Evolutionary conservation across 2,329 filamentous ascomycete genomes (phyloP), one percentile per base, ranked within the genome.

Genomic region (Apiospora kogelbergensis): DNA sequence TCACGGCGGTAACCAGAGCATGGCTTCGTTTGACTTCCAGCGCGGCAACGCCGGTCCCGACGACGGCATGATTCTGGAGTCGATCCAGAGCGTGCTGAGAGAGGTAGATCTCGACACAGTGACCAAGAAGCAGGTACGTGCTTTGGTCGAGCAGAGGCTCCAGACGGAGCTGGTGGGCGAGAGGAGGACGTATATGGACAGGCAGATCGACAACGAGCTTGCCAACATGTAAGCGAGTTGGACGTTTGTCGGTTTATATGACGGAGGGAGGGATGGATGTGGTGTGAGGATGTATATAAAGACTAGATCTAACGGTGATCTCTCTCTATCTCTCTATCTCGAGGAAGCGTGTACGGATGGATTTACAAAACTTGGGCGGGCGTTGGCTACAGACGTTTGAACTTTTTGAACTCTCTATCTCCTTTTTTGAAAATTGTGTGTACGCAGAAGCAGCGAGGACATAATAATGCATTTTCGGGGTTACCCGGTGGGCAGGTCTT

Each of bases 91-190:
- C 66, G 96, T 96, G 74, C 84, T 99, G 71, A 83, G 86, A 20
- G 95, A 98, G 76, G 94, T 98, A 0, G 95, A 99, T 80, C 85
- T 99, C 53, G 96, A 99, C 79, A 95, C 88, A n/a, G 93, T 98
- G 64, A 99, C 96, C 7, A 99, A 98, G 90, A 99, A 99, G 84
- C 95, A 98, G 83, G 91, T 96, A 68, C 88, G 93, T 66, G 95
- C 93, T 3, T 86, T 98, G 60, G 94, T 97, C 15, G 96, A 99
- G 83, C 94, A 98, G 84, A 89, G 95, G 76, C 82, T 99, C 71
- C 95, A 98, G 83, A 95, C 93, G 5, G 94, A 97, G 79, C 86
- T 98, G 69, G 86, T 88, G 0, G 95, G 94, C 26, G 95, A 98
- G 81, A 91, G 94, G 80, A 90, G 92, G 78, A 90, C 90, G 20